Base-by-base conservation (phyloP, 2,329 filamentous ascomycete species). In the Talaromyces sp. region DNA sequence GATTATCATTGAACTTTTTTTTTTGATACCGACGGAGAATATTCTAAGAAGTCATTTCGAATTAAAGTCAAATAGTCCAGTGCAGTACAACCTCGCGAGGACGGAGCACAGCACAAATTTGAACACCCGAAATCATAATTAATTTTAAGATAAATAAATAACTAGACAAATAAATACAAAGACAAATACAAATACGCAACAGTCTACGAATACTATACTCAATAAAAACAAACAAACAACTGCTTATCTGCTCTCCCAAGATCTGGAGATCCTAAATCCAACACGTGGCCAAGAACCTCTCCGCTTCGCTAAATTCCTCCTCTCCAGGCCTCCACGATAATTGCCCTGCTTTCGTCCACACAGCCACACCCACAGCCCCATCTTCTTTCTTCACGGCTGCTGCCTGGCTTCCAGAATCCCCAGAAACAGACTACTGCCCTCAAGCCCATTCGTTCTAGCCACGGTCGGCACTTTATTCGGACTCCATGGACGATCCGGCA, bases 331-430 rank as follows among this genome's bases (percentile, higher is more conserved):
- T 35, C 30, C 40, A 30, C 24, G n/a, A 30, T 43, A 43, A 27
- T 27, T 27, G 24, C 24, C 24, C 24, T 27, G 24, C 24, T 27
- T 27, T 27, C 24, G 5, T 9, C 4, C 24, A 27, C 24, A 27
- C 24, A 27, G 24, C 24, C 57, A 55, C 56, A 55, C 56, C 51
- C 60, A 61, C 56, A 59, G 44, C 45, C 51, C 47, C 47, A 20
- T 55, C 27, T 30, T 35, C 19, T 22, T 48, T 48, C 47, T 45
- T 32, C 40, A 54, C n/a, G 43, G 10, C 37, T 62, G 55, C 48
- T 60, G 58, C 58, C 60, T 63, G 49, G 36, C 46, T 54, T 52
- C 42, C 24, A 52, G 41, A 58, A 29, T n/a, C 24, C 9, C 24
- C 24, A 27, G 4, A 35, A 35, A 35, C 13, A 35, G 33, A n/a